Conservation (phyloP, 495 filamentous ascomycete species). For the Penicillium antarcticum region DNA sequence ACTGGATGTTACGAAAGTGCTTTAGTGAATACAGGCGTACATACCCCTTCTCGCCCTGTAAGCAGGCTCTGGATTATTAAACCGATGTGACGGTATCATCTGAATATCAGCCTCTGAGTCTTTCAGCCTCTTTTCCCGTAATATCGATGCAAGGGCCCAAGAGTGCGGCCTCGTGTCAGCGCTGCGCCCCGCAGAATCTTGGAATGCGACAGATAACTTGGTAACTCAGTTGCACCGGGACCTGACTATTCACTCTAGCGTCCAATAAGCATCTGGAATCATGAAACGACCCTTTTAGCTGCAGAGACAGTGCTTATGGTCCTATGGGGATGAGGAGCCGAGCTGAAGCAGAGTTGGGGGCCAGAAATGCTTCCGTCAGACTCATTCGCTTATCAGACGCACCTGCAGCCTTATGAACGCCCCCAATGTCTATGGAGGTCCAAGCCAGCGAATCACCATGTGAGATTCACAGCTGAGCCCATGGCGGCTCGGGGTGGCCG, state of each 20-base stretch:
- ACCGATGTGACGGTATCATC: constrained; percentile 4
- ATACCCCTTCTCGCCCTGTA: constrained; percentile 24
- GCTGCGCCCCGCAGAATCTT: constrained; percentile 16
- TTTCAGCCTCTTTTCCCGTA: constrained; percentile 9
- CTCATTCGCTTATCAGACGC: constrained; percentile 17
- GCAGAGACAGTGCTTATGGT: constrained; percentile 5
- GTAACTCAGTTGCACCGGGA: neutral
- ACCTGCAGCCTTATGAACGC: constrained; percentile 27
- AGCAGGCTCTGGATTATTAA: neutral
- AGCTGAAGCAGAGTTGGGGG: constrained; percentile 20
- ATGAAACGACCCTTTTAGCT: neutral
- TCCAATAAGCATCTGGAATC: no score
- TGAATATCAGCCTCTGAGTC: constrained; percentile 2
- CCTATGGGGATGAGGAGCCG: constrained; percentile 2
- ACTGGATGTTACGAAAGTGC: constrained; percentile 30
- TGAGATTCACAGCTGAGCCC: neutral
- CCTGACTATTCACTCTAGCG: no score
- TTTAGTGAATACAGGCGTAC: constrained; percentile 36
- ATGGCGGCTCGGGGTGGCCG: constrained; percentile 3
- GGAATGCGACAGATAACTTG: neutral
- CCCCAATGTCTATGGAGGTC: neutral
- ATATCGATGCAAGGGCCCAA: constrained; percentile 1
- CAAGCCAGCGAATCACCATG: constrained; percentile 3
- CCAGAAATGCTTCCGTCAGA: constrained; percentile 1
- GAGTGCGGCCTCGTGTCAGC: constrained; percentile 6